Evolutionary conservation across 1,284 basidiomycete genomes (phyloP), one percentile per base, ranked within the genome.

Genomic region (Papiliotrema laurentii): DNA sequence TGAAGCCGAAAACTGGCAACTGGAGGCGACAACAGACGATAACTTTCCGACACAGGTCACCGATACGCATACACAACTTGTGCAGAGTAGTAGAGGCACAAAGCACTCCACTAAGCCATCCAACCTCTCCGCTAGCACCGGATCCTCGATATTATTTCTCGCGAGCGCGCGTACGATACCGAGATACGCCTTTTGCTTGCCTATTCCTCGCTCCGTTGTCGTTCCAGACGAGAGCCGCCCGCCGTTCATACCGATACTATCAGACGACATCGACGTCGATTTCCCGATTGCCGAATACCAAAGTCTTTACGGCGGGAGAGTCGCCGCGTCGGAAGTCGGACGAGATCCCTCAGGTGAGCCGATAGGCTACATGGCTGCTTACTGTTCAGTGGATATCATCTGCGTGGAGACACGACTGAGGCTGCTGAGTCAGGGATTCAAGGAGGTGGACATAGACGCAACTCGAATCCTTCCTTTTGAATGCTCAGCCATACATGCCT

Each of bases 341-440:
- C n/a, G 40, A 16, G 40, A 42, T 28, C n/a, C 24, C 16, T 14
- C 24, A 5, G 24, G 40, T 42, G 26, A 5, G 40, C 21, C 4
- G 4, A 28, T 26, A 26, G 4, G 4, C 24, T 21, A 22, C 4
- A 14, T 14, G 25, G 21, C 13, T 18, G 10, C 11, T 24, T 14
- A 16, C 27, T 35, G 25, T 16, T 13, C 26, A 50, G 49, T 33
- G 4, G 49, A 50, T 35, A 36, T 50, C n/a, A 50, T 50, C 26
- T 30, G 26, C 14, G 33, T 40, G 10, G 48, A 45, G 27, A 45
- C 49, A 13, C 24, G 31, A n/a, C 28, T n/a, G 13, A 18, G 48
- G 37, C 47, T 53, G 10, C 25, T 10, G 16, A 25, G 11, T 18
- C 11, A n/a, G 6, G 36, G 36, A 22, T 22, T 47, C 14, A 30